phyloP scores from a whole-genome alignment of 2,329 filamentous ascomycete species.

The Macrophomina phaseolina region DNA sequence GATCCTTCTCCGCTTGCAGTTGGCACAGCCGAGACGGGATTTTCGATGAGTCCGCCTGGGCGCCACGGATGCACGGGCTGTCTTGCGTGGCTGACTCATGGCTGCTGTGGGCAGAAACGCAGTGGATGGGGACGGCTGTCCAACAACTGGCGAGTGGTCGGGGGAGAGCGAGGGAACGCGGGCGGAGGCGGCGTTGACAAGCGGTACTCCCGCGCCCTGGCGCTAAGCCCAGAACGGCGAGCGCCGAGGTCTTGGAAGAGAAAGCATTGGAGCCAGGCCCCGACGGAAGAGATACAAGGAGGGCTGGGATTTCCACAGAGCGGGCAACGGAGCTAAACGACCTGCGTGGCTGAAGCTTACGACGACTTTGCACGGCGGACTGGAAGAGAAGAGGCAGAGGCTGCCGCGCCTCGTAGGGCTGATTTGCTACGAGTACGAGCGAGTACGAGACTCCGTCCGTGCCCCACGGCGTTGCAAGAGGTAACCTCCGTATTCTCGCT shows the following conservation, averaged over 20 bases:
- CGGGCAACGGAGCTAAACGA: too few relatives aligned
- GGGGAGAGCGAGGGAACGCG: background rate
- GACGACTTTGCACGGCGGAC: too few relatives aligned
- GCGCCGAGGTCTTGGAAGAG: background rate
- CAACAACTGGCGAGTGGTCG: background rate
- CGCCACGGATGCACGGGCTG: background rate
- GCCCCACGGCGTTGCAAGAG: too few relatives aligned
- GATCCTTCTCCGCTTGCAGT: conserved; percentile 23
- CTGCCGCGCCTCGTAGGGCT: too few relatives aligned
- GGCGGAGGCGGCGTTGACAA: background rate
- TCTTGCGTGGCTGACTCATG: background rate
- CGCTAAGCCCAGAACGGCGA: background rate
- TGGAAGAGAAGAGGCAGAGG: too few relatives aligned
- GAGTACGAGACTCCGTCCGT: too few relatives aligned
- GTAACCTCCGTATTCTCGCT: too few relatives aligned
- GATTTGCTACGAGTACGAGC: too few relatives aligned
- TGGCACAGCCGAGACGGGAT: conserved; percentile 18
- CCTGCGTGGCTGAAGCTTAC: too few relatives aligned
- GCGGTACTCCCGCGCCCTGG: background rate
- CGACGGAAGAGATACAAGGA: too few relatives aligned
- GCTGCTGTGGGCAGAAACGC: background rate
- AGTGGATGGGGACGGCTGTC: background rate
- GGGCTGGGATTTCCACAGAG: too few relatives aligned
- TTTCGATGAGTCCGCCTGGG: conserved; percentile 20
- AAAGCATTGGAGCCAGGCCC: background rate